Conservation (phyloP, 2,329 filamentous ascomycete species). For the Chrysoporthe cubensis region DNA sequence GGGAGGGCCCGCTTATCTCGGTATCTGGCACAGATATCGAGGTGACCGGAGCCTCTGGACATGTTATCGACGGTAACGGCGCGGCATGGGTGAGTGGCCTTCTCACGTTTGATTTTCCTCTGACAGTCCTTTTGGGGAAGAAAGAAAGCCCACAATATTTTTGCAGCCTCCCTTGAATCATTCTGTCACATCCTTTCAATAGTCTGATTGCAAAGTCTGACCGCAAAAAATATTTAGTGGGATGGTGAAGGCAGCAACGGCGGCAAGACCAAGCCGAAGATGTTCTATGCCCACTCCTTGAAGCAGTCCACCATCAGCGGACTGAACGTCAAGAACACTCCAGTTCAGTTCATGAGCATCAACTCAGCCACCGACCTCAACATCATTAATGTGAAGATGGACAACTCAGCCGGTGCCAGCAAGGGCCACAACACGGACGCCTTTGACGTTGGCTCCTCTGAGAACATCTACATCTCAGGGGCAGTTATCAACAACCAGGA, state of each 20-base stretch:
- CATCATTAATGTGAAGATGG: conserved; percentile 42
- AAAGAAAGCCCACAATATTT: no score
- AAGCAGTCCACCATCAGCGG: conserved; percentile 45
- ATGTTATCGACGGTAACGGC: conserved; percentile 31
- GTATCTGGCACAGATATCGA: conserved; percentile 30
- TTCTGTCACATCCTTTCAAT: no score
- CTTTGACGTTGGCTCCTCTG: conserved; percentile 58
- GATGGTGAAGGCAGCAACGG: conserved; percentile 43
- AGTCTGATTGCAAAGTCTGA: background rate
- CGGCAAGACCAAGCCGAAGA: conserved; percentile 45
- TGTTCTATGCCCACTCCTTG: conserved; percentile 52
- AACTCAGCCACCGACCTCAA: conserved; percentile 41
- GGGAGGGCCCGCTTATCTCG: conserved; percentile 28
- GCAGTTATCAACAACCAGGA: conserved; percentile 64
- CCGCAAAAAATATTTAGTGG: conserved; percentile 28
- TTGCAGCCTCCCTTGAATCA: no score
- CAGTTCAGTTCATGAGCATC: conserved; percentile 48
- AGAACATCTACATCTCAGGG: conserved; percentile 54
- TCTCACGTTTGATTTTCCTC: background rate
- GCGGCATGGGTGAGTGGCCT: conserved; percentile 10
- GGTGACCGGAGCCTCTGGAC: conserved; percentile 30
- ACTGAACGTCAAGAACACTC: conserved; percentile 47
- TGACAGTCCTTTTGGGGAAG: background rate
- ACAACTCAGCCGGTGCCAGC: conserved; percentile 44
- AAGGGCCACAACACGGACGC: conserved; percentile 59